Base-by-base conservation (phyloP, 2,329 filamentous ascomycete species). In the Paecilomyces formosus region DNA sequence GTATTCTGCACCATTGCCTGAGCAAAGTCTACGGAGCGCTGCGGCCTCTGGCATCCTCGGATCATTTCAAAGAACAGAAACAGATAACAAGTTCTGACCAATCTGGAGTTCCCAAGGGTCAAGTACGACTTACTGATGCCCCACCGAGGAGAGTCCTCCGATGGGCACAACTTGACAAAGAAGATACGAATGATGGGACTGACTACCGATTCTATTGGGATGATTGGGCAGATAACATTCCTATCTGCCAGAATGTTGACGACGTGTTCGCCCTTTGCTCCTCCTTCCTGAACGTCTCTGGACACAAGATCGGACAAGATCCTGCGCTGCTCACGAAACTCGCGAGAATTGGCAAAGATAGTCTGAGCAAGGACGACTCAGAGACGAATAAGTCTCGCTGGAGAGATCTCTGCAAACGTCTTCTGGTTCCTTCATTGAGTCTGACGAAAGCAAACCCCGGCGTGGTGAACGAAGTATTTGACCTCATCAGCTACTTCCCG, bases 161-260 rank as follows among this genome's bases (percentile, higher is more conserved):
- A 61, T 97, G 93, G 93, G 89, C 92, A 3, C 88, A 88, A 66
- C 85, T 91, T 4, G 92, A 96, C 65, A 87, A 85, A 64, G 82
- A 82, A 62, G 90, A 94, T 67, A 85, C 85, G 26, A 87, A 86
- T 57, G 90, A 92, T 64, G 87, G 87, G 21, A 84, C 79, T 12
- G 81, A 89, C 56, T 97, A 97, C 72, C 85, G 89, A 33, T 97
- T 95, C 71, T 99, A 99, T 73, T 97, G 94, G 87, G 92, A 96
- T 60, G 94, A 97, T 65, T 99, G 94, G 94, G 82, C 87, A 2
- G 93, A 97, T 73, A 96, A 94, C 63, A 82, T 99, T 53, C 95
- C 94, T 0, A 78, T 96, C 21, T 99, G 94, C 69, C 92, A 96
- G 71, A 89, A 81, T 1, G 85, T 96, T 5, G 91, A 97, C 62